These are phyloP conservation scores for Backusella australiensis DNA, from an alignment of 192 early-diverging fungal species.

Conservation along the genomic window DNA sequence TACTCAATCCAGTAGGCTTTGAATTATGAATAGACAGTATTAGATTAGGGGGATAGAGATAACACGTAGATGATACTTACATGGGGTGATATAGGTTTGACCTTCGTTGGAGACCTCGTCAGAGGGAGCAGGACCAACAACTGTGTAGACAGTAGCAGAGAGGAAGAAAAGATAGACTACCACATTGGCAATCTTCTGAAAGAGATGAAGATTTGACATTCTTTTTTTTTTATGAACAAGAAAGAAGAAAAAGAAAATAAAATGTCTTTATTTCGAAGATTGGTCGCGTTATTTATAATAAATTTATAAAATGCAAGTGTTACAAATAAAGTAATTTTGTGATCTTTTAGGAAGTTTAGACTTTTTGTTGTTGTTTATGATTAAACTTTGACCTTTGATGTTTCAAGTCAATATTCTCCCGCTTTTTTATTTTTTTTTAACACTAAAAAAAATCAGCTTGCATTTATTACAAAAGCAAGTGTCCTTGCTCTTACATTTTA, in stretches of 20 bases:
- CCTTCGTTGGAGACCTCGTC: conserved; percentile 36
- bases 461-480: neutral
- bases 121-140: conserved; percentile 42
- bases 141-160: conserved; percentile 52
- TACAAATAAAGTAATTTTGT: conserved; percentile 1
- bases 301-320: neutral
- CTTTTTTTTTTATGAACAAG: neutral
- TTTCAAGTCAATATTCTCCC: neutral
- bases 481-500: neutral
- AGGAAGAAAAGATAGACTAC: conserved; percentile 63
- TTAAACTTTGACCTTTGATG: neutral
- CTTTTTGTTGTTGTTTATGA: conserved; percentile 2
- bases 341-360: neutral
- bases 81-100: conserved; percentile 61
- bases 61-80: conserved; percentile 19
- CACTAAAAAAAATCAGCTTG: neutral
- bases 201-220: conserved; percentile 12
- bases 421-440: neutral
- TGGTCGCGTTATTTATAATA: conserved; percentile 11
- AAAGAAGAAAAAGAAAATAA: conserved; percentile 8
- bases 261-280: neutral
- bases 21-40: neutral
- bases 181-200: conserved; percentile 56
- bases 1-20: conserved; percentile 53
- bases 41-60: neutral